Evolutionary conservation across 2,329 filamentous ascomycete genomes (phyloP).

Genomic region (Dactylellina parvicollis): DNA sequence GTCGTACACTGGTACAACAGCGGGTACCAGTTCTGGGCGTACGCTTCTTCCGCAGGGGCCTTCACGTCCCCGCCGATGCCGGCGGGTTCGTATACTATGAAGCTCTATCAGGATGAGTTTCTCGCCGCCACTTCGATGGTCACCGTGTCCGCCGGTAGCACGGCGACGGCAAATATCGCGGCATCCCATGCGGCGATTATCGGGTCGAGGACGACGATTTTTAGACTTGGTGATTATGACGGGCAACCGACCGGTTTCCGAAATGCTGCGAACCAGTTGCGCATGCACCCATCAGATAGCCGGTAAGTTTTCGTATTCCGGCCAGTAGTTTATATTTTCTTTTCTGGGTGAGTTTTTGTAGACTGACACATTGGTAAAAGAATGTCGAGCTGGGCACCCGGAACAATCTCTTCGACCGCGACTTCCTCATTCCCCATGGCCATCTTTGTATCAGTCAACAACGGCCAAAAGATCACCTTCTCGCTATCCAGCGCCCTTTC

Average conservation of each 20-base stretch:
- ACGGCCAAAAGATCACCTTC: constrained; percentile 61
- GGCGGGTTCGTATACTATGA: constrained; percentile 74
- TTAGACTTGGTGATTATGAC: constrained; percentile 73
- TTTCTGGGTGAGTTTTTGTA: not conserved
- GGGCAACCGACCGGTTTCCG: constrained; percentile 72
- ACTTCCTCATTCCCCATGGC: constrained; percentile 70
- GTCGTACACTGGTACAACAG: constrained; percentile 71
- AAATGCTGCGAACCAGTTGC: constrained; percentile 73
- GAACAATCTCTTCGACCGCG: constrained; percentile 3
- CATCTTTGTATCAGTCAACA: constrained; percentile 66
- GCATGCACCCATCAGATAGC: constrained; percentile 74
- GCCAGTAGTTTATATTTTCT: not conserved
- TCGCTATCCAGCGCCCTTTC: constrained; percentile 70
- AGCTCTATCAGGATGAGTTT: constrained; percentile 71
- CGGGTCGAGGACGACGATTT: constrained; percentile 67
- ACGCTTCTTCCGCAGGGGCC: constrained; percentile 63
- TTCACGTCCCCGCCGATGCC: constrained; percentile 75
- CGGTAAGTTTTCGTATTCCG: not conserved
- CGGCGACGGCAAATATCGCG: constrained; percentile 66
- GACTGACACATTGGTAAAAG: not conserved
- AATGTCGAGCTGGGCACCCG: constrained; percentile 33
- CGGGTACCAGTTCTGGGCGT: constrained; percentile 24
- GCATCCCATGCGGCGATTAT: constrained; percentile 58
- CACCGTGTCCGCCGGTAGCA: constrained; percentile 65
- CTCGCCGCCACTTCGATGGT: constrained; percentile 66